Base-by-base conservation (phyloP, 2,329 filamentous ascomycete species). In the Grosmannia huntii region DNA sequence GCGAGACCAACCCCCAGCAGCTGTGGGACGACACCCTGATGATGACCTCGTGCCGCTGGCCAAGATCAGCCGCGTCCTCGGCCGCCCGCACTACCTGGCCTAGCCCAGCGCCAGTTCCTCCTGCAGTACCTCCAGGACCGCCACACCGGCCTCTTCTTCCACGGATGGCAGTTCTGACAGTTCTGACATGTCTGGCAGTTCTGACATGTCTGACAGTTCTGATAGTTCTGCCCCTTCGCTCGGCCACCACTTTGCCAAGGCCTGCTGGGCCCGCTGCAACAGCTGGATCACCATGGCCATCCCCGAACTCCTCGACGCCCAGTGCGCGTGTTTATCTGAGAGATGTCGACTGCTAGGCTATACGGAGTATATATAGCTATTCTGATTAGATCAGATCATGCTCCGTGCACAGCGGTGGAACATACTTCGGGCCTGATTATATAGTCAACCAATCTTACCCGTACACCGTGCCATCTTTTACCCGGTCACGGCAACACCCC, bases 111-210 rank as follows among this genome's bases (percentile, higher is more conserved):
- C 9, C 88, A 91, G 69, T 90, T 90, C 66, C 75, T 91, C 50
- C 71, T 90, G 64, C 85, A 90, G 67, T 91, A 90, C 68, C 78
- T 92, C 0, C 87, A 86, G 64, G 88, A 92, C 68, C 76, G 81
- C 7, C 76, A 77, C 59, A 83, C 86, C 0, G 87, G 88, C 0
- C 74, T 91, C 0, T 92, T 87, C 70, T 91, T 86, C 74, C 88
- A 92, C 69, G 88, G 88, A 31, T 92, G 88, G 88, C 85, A 85
- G 11, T 91, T 90, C n/a, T n/a, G n/a, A n/a, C n/a, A n/a, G n/a
- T n/a, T n/a, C n/a, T n/a, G n/a, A n/a, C n/a, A n/a, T n/a, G n/a
- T n/a, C n/a, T n/a, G n/a, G n/a, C n/a, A n/a, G n/a, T n/a, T n/a
- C n/a, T n/a, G n/a, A n/a, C n/a, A n/a, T n/a, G n/a, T n/a, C n/a